Percentiles rank a stretch among this genome's conserved stretches.
Conservation (phyloP, 495 filamentous ascomycete species). For the Penicillium samsonianum region DNA sequence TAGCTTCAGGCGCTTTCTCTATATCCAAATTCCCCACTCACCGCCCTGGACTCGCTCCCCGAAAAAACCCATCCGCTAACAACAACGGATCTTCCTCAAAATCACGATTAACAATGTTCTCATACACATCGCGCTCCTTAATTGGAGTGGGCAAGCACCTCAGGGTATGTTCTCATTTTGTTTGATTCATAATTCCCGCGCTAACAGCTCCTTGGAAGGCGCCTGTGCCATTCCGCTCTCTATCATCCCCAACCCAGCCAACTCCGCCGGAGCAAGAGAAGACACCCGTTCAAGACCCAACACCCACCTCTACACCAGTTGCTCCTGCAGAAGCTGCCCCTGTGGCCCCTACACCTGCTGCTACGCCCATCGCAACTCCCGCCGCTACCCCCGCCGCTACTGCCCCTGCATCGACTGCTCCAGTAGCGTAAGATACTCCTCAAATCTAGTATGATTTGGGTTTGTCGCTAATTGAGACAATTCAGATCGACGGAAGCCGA, state of each 20-base stretch:
- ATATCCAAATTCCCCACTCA: background rate
- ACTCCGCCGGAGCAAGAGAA: conserved; percentile 21
- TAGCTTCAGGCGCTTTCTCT: background rate
- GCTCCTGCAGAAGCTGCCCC: background rate
- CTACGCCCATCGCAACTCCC: background rate
- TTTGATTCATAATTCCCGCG: background rate
- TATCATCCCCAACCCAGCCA: conserved; percentile 28
- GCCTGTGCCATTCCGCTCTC: conserved; percentile 27
- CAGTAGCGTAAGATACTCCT: conserved; percentile 7
- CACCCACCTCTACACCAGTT: conserved; percentile 4
- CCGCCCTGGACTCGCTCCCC: conserved; percentile 8
- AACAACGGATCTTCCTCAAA: conserved; percentile 9
- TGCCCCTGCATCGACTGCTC: background rate
- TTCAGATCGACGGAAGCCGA: conserved; percentile 18
- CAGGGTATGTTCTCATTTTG: conserved; percentile 17
- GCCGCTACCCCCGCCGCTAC: background rate
- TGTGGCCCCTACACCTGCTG: background rate
- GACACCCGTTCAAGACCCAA: conserved; percentile 13
- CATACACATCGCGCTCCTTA: conserved; percentile 30
- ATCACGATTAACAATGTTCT: conserved; percentile 26
- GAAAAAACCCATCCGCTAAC: conserved; percentile 14
- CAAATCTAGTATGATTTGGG: background rate
- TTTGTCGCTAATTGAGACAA: conserved; percentile 6
- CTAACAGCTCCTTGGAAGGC: conserved; percentile 18
- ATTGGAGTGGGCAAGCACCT: conserved; percentile 24